phyloP scores from a whole-genome alignment of 2,329 filamentous ascomycete species.

The Cadophora malorum region DNA sequence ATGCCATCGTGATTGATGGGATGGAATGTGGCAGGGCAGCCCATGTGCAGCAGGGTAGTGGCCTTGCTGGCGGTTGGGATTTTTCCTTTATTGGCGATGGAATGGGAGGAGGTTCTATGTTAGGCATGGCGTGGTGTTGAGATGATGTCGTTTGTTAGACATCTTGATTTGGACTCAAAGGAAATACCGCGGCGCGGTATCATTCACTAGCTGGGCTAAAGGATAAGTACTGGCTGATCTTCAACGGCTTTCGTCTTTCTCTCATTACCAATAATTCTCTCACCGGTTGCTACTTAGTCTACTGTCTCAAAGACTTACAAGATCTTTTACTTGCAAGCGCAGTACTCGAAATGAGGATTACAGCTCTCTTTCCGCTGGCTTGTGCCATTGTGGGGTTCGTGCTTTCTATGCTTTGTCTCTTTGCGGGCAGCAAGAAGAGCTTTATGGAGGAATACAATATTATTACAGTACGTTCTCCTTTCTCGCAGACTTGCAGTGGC shows the following conservation, averaged over 20 bases:
- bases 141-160: conserved; percentile 20
- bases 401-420: conserved; percentile 64
- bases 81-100: conserved; percentile 10
- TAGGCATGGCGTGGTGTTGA: conserved; percentile 11
- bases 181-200: background rate
- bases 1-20: conserved; percentile 8
- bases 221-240: conserved; percentile 10
- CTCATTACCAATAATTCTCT: background rate
- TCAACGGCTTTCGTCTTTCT: background rate
- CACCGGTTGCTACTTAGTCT: background rate
- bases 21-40: conserved; percentile 13
- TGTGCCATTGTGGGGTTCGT: conserved; percentile 61
- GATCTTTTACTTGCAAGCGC: conserved; percentile 10
- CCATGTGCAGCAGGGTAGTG: background rate
- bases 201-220: background rate
- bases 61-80: background rate
- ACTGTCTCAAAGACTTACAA: background rate
- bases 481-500: background rate
- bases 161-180: conserved; percentile 20
- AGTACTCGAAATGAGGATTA: conserved; percentile 50
- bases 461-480: conserved; percentile 54
- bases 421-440: conserved; percentile 61
- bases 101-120: background rate
- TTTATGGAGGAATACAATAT: conserved; percentile 64
- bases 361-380: conserved; percentile 56